Evolutionary conservation across 2,329 filamentous ascomycete genomes (phyloP), one percentile per base, ranked within the genome.

Genomic region (Trichoderma atroviride): DNA sequence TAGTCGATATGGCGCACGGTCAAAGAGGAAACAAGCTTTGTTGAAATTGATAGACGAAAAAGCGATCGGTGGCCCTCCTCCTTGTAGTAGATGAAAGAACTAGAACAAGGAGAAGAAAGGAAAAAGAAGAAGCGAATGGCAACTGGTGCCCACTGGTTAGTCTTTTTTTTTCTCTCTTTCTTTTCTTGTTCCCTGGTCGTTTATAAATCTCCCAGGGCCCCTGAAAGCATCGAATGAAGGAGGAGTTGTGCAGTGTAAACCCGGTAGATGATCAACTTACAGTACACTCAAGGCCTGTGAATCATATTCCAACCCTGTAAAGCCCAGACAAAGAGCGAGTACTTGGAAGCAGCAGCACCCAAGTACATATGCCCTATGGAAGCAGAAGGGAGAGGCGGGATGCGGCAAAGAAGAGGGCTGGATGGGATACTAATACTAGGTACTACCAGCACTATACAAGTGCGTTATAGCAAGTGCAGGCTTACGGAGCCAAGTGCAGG

Each of bases 301-400:
- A 66, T 50, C 63, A 66, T 58, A 19, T 29, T 59, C 37, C 63
- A 66, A 58, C 40, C 63, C 63, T 50, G 29, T n/a, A 50, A 22
- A 14, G 24, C 53, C 52, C 55, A 29, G 24, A 58, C 29, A n/a
- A 66, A 59, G 63, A 66, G 63, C 53, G 35, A 37, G 56, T 57
- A 65, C 53, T 69, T 65, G 60, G 55, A 65, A 69, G 50, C 61
- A 60, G 55, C 61, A 52, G 47, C 52, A 43, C 13, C 58, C 59
- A 69, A 61, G 68, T 47, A 65, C 68, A 59, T 24, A 56, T 40
- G 61, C 68, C 68, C 56, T 65, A 29, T 13, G 33, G 57, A 68
- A 53, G 27, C 43, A 43, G 43, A 53, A 55, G 68, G 40, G 60
- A 43, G 63, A 52, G 43, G 52, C 53, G 33, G 53, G 33, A 22